phyloP scores from a whole-genome alignment of 495 filamentous ascomycete genomes.

The Penicillium dipodomyicola region DNA sequence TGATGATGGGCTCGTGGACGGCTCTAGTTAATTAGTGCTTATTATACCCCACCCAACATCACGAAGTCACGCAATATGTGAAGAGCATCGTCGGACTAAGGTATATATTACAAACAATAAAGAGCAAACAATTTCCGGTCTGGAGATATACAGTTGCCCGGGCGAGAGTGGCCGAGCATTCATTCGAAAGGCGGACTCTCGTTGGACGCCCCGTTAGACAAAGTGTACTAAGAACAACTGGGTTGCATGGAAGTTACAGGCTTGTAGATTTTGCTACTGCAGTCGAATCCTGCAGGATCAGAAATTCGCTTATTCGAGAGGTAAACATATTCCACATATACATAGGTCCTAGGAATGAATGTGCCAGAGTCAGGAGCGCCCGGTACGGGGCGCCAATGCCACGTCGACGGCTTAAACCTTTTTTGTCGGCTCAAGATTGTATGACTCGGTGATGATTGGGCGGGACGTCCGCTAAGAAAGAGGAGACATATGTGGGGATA shows the following conservation, averaged over 20 bases:
- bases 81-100: not conserved
- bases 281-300: slow-evolving; percentile 1
- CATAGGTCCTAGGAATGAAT: not conserved
- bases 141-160: not conserved
- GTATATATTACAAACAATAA: not conserved
- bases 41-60: not conserved
- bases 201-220: not conserved
- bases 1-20: not conserved
- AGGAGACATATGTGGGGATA: not conserved
- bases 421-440: not conserved
- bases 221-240: not conserved
- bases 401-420: not conserved
- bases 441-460: not conserved
- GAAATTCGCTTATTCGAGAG: not conserved
- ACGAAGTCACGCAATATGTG: not conserved
- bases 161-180: not conserved
- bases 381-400: not conserved
- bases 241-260: not conserved
- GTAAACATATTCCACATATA: not conserved
- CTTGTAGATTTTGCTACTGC: not conserved
- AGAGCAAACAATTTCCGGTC: not conserved
- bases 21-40: not conserved
- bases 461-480: not conserved
- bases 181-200: not conserved
- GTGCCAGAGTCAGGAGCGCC: not conserved